phyloP scores from a whole-genome alignment of 2,329 filamentous ascomycete genomes.

The Cladobotryum mycophilum region DNA sequence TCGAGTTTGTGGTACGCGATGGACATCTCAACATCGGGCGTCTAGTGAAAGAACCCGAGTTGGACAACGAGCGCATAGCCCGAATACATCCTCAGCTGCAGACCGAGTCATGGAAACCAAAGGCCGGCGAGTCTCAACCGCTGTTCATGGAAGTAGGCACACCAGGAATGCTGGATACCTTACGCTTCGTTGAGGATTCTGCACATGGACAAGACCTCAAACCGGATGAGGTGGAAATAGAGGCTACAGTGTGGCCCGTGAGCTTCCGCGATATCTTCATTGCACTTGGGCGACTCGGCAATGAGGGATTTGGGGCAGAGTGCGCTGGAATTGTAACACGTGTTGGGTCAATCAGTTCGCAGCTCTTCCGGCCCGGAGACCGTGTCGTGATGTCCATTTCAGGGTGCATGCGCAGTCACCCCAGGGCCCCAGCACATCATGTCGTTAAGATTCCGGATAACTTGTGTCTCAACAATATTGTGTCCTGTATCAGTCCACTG shows the following conservation, averaged over 20 bases:
- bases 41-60: not conserved
- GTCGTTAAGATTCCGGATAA: slow-evolving; percentile 26
- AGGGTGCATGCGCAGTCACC: slow-evolving; percentile 9
- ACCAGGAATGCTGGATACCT: slow-evolving; percentile 19
- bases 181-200: slow-evolving; percentile 20
- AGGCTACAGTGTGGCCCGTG: slow-evolving; percentile 17
- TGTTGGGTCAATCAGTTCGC: slow-evolving; percentile 8
- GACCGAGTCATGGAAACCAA: slow-evolving; percentile 4
- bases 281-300: slow-evolving; percentile 7
- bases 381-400: slow-evolving; percentile 14
- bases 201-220: not conserved
- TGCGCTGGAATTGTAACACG: slow-evolving; percentile 20
- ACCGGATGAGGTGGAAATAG: slow-evolving; percentile 18
- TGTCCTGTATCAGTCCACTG: slow-evolving; percentile 26
- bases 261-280: slow-evolving; percentile 17
- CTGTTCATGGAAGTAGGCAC: slow-evolving; percentile 17
- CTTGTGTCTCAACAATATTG: slow-evolving; percentile 29
- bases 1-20: not conserved
- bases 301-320: slow-evolving; percentile 14
- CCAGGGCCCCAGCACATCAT: not conserved
- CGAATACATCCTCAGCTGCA: not conserved
- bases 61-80: slow-evolving; percentile 13
- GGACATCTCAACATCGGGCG: not conserved
- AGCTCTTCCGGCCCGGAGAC: slow-evolving; percentile 18
- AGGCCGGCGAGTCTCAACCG: slow-evolving; percentile 1